Evolutionary conservation across 441 rosid species (phyloP), one percentile per base, ranked within the genome.

Genomic region (Euphorbia corollata): DNA sequence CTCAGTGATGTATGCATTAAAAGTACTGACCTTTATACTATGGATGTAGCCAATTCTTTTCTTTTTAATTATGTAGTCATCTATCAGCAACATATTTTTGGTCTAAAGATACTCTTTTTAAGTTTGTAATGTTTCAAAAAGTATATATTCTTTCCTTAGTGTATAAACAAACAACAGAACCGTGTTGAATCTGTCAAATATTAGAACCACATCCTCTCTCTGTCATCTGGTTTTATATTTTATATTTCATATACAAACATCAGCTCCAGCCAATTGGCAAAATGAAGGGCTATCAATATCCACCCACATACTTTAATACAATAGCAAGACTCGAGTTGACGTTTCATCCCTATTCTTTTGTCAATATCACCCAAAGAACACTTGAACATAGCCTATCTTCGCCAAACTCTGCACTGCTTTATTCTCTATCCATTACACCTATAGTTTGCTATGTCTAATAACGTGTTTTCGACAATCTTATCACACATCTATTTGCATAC

Each of bases 121-220:
- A n/a, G 56, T 54, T 19, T 20, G 58, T 19, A 54, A 54, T 54
- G 58, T 8, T 12, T 20, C 27, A 19, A 6, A 54, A 54, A 51
- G 30, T 22, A 54, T 54, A 54, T 3, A 8, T 54, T 20, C 15
- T 2, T 20, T 59, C 4, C 47, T 36, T 11, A 39, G 12, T 39
- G 6, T 39, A n/a, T 18, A 53, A 20, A 53, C 23, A 53, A 53
- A 8, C 56, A 0, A 51, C 27, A 19, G 27, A 54, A 54, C 27
- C 58, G 58, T 54, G 58, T 54, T 54, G 58, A 54, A 54, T 54
- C 15, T 54, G 58, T 54, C 58, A 54, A 54, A 7, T 20, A 54
- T 20, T 30, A 20, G 15, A 19, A 54, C 12, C 27, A 54, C 58
- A 54, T 19, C 2, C 58, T 54, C 58, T 54, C 58, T 54, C 58